Conservation (phyloP, 169 alveolate species). For the Plasmodium berghei region DNA sequence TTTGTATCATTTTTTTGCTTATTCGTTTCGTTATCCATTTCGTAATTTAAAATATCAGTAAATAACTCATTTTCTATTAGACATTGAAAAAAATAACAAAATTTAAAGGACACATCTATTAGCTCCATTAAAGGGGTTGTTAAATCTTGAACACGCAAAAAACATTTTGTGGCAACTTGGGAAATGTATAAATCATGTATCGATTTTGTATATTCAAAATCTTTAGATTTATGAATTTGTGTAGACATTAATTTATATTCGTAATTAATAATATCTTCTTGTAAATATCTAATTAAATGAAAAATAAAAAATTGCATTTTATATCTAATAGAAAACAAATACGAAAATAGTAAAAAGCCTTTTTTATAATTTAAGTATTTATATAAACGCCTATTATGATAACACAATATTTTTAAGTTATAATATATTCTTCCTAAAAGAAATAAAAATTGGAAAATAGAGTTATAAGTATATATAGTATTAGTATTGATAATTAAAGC, state of each 20-base stretch:
- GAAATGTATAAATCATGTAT: conserved; percentile 74
- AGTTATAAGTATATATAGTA: conserved; percentile 74
- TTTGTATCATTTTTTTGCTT: conserved; percentile 1
- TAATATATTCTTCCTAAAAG: conserved; percentile 73
- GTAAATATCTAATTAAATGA: conserved; percentile 74
- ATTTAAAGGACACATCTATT: conserved; percentile 63
- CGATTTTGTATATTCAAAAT: conserved; percentile 77
- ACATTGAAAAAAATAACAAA: conserved; percentile 75
- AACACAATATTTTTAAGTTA: conserved; percentile 73
- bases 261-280: conserved; percentile 74
- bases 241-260: conserved; percentile 71
- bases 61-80: conserved; percentile 74
- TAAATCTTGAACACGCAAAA: conserved; percentile 66
- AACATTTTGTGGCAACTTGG: conserved; percentile 76
- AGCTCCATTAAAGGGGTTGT: conserved; percentile 62
- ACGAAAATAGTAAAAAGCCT: conserved; percentile 55
- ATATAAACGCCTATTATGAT: conserved; percentile 72
- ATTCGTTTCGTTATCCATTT: conserved; percentile 19
- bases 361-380: conserved; percentile 57
- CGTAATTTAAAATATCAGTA: conserved; percentile 70
- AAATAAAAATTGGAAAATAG: conserved; percentile 73
- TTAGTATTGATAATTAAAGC: conserved; percentile 72
- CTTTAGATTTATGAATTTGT: conserved; percentile 75
- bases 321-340: conserved; percentile 72
- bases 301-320: conserved; percentile 75